Evolutionary conservation across 2,329 filamentous ascomycete genomes (phyloP), one percentile per base, ranked within the genome.

Genomic region (Nemania sp.): DNA sequence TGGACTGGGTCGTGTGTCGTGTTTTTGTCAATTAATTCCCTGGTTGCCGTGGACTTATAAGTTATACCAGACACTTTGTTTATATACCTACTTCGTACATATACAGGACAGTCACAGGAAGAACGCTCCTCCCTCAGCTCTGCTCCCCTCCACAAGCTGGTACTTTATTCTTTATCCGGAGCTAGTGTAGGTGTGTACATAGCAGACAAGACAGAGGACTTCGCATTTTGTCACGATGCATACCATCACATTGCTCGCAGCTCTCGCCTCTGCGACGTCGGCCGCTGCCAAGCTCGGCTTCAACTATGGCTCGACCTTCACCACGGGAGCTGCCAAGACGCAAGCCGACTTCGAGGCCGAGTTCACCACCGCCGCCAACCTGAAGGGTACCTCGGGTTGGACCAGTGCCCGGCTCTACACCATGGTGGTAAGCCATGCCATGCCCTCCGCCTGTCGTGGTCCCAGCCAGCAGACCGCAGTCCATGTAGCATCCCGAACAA

Each of bases 361-460:
- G 76, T 91, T 91, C 82, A 84, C 81, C 65, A 78, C 82, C 2
- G 88, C 90, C 29, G 81, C 86, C 67, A 79, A 78, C 52, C 85
- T 93, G 15, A 79, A 81, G 20, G 88, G 87, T 46, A 87, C 88
- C 55, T 77, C 80, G 20, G 85, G 85, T 54, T 91, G 90, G 79
- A 89, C 79, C 68, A 87, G 84, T 62, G 89, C 87, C 45, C 86
- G 90, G 62, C 80, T 92, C n/a, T 92, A 89, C 77, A 91, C 89
- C 67, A 91, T 86, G 83, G 81, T 90, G 50, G 80, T 83, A 77
- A 68, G 79, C 75, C 40, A 37, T 13, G 79, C 75, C 40, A 37
- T 12, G 17, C 34, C 18, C 13, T 25, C 12, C 13, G 17, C 12
- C 25, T 11, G 10, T 17, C 18, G 5, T 32, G 9, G 4, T 21